Conservation (phyloP, 2,329 filamentous ascomycete species). For the Aplosporella prunicola region DNA sequence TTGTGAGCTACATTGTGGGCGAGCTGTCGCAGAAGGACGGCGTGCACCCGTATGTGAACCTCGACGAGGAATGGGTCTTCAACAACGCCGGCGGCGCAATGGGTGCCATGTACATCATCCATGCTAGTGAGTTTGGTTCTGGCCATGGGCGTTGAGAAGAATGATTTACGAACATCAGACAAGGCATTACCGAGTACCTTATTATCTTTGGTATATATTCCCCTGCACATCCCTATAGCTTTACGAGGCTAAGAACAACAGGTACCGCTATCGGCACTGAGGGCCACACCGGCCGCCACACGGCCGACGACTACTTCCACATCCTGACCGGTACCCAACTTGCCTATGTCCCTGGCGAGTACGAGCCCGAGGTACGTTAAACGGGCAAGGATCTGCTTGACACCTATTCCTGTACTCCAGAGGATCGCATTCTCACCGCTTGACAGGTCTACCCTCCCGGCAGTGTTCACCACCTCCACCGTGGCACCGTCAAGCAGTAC, state of each 20-base stretch:
- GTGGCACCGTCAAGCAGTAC: conserved; percentile 73
- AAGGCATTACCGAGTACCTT: conserved; percentile 75
- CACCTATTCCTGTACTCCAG: too few relatives aligned
- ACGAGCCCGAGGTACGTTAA: conserved; percentile 47
- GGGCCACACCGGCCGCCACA: conserved; percentile 80
- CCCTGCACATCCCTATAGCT: neutral
- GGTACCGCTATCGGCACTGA: conserved; percentile 73
- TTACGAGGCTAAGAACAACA: neutral
- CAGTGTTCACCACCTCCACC: conserved; percentile 59
- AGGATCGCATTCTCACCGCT: neutral
- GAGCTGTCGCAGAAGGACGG: conserved; percentile 44
- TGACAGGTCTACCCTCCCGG: conserved; percentile 53
- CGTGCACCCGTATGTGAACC: conserved; percentile 47
- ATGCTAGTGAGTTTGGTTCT: conserved; percentile 56
- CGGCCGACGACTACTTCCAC: conserved; percentile 90
- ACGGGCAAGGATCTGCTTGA: too few relatives aligned
- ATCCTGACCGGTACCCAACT: conserved; percentile 71
- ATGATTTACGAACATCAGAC: neutral
- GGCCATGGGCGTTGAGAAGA: neutral
- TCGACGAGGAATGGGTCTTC: conserved; percentile 76
- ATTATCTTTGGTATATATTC: conserved; percentile 71
- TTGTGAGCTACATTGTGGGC: conserved; percentile 60
- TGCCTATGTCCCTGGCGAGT: conserved; percentile 61
- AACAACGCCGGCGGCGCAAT: conserved; percentile 89
- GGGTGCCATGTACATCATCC: conserved; percentile 85